Evolutionary conservation across 2,329 filamentous ascomycete genomes (phyloP).

Genomic region (Knufia petricola): DNA sequence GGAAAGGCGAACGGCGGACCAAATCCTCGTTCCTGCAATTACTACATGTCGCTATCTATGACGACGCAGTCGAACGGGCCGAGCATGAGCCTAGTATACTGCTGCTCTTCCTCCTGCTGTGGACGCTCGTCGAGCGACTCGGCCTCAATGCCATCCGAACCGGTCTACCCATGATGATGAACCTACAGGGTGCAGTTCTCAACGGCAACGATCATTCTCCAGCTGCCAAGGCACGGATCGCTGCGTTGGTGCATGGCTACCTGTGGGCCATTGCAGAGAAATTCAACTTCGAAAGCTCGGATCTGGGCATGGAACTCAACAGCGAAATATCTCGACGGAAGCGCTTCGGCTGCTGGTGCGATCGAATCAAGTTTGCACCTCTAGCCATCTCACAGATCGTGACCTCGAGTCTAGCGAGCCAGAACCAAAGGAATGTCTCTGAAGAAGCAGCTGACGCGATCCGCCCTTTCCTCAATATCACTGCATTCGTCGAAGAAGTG

Average conservation of each 20-base stretch:
- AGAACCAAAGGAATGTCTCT: conserved; percentile 18
- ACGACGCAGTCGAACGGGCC: conserved; percentile 67
- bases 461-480: conserved; percentile 65
- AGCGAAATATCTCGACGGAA: conserved; percentile 67
- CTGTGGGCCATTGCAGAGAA: conserved; percentile 69
- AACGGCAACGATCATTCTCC: conserved; percentile 45
- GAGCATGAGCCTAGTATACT: conserved; percentile 65
- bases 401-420: conserved; percentile 33
- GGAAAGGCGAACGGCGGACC: conserved; percentile 47
- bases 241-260: conserved; percentile 80
- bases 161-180: conserved; percentile 79
- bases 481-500: conserved; percentile 63
- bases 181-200: conserved; percentile 71
- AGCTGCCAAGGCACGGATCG: conserved; percentile 65
- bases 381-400: conserved; percentile 51
- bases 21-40: conserved; percentile 69
- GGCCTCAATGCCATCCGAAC: conserved; percentile 72
- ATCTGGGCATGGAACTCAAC: conserved; percentile 60
- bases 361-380: conserved; percentile 62
- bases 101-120: conserved; percentile 66
- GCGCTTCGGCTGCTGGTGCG: conserved; percentile 68
- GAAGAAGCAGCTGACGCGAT: conserved; percentile 51
- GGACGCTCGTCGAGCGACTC: conserved; percentile 62
- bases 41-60: conserved; percentile 80
- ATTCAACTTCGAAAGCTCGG: conserved; percentile 64